Conservation (phyloP, 164 flowering plant genomes). For the Aristolochia contorta region DNA sequence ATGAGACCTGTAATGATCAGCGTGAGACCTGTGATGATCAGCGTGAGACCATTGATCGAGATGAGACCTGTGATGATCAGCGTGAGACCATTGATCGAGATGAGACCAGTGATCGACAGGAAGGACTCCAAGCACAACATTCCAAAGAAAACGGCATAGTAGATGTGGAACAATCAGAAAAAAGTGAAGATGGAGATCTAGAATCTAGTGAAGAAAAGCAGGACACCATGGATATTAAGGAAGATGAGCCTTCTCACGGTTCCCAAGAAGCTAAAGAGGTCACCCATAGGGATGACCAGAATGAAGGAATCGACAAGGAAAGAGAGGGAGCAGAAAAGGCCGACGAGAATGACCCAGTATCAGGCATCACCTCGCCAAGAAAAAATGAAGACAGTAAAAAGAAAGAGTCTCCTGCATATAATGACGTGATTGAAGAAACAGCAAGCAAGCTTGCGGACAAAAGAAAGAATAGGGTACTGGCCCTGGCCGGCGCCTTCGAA, state of each 20-base stretch:
- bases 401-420: slow-evolving; percentile 33
- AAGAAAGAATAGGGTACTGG: slow-evolving; percentile 55
- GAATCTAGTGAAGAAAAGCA: neutral
- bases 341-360: slow-evolving; percentile 5
- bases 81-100: neutral
- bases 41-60: neutral
- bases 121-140: no score
- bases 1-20: neutral
- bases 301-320: slow-evolving; percentile 10
- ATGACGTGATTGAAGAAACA: slow-evolving; percentile 60
- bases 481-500: slow-evolving; percentile 63
- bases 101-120: neutral
- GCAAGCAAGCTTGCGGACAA: slow-evolving; percentile 41
- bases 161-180: neutral
- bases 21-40: no score
- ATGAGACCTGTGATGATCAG: neutral
- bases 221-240: neutral
- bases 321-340: slow-evolving; percentile 4
- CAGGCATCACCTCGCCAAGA: slow-evolving; percentile 12
- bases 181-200: neutral
- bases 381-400: slow-evolving; percentile 19
- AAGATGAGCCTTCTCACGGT: slow-evolving; percentile 3
- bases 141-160: neutral
- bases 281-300: slow-evolving; percentile 4
- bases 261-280: slow-evolving; percentile 6